Percentiles rank a stretch among this genome's conserved stretches.
phyloP scores from a whole-genome alignment of 148 eudicot genomes.

The Oxyria digyna region DNA sequence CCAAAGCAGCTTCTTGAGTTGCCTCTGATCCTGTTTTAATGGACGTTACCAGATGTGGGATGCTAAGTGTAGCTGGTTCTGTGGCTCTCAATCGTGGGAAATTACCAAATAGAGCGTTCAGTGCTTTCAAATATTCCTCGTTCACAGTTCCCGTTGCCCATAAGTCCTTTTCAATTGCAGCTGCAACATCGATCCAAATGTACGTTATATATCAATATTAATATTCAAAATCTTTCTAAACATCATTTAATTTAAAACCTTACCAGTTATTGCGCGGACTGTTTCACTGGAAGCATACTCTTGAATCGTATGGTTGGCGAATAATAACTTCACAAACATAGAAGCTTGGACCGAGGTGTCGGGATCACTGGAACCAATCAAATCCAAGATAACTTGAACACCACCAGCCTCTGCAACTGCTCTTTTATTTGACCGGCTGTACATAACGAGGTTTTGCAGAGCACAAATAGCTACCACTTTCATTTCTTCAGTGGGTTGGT shows the following conservation, averaged over 20 bases:
- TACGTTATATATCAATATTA: background rate
- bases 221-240: background rate
- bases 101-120: conserved; percentile 82
- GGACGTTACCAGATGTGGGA: conserved; percentile 93
- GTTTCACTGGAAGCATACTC: conserved; percentile 99
- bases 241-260: too few relatives aligned
- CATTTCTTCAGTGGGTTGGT: conserved; percentile 98
- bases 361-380: conserved; percentile 87
- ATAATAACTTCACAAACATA: conserved; percentile 84
- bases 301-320: conserved; percentile 89
- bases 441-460: conserved; percentile 88
- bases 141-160: conserved; percentile 91
- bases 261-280: conserved; percentile 95
- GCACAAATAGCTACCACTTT: conserved; percentile 97
- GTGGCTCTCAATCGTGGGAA: conserved; percentile 96
- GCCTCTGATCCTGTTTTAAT: conserved; percentile 92
- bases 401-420: conserved; percentile 99
- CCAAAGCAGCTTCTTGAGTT: conserved; percentile 95
- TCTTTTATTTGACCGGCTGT: conserved; percentile 87
- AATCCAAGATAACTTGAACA: conserved; percentile 83
- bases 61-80: conserved; percentile 96
- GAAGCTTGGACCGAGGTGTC: conserved; percentile 94
- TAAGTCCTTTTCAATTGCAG: conserved; percentile 85
- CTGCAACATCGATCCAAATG: conserved; percentile 50
- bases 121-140: conserved; percentile 87